Base-by-base conservation (phyloP, 306 rosid genomes). In the Lathyrus tuberosus region DNA sequence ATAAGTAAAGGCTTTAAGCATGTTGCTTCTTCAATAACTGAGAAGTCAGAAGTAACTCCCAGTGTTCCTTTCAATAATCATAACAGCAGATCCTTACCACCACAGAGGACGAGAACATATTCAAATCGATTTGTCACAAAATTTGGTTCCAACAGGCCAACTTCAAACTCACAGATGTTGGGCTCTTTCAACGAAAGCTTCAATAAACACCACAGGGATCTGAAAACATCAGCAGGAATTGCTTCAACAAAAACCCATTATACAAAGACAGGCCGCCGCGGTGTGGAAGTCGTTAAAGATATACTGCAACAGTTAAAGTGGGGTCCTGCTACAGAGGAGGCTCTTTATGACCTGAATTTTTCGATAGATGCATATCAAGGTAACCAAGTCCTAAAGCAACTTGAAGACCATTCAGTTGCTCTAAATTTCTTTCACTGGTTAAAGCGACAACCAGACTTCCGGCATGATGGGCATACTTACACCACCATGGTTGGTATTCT, bases 401-500 rank as follows among this genome's bases (percentile, higher is more conserved):
- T 93, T 69, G 86, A 88, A 49, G 91, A 93, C 78, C 80, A 81
- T 81, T 82, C 86, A 0, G 96, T 90, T 64, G 96, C 97, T 33
- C 85, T 88, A 65, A 84, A 81, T 15, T 90, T 93, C 80, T 93
- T 93, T 66, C 56, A 79, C 80, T 93, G 98, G 97, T 77, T 93
- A 65, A 93, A 90, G 82, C 84, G 47, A 42, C 86, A 81, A 68
- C 77, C 88, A 1, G 84, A 94, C 20, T 93, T 90, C 84, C 72
- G 75, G 77, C 98, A 93, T 68, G 98, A 93, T 71, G 96, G 86
- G 22, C 92, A 93, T 76, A 90, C 96, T 57, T 93, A 90, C 65
- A 93, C 98, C 43, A 93, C 97, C 60, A 93, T 89, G 97, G 93
- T 93, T 73, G 98, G 98, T 71, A 84, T 88, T 78, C 87, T 93